Base-by-base conservation (phyloP, 2,329 filamentous ascomycete genomes). In the Epichloe gansuensis region DNA sequence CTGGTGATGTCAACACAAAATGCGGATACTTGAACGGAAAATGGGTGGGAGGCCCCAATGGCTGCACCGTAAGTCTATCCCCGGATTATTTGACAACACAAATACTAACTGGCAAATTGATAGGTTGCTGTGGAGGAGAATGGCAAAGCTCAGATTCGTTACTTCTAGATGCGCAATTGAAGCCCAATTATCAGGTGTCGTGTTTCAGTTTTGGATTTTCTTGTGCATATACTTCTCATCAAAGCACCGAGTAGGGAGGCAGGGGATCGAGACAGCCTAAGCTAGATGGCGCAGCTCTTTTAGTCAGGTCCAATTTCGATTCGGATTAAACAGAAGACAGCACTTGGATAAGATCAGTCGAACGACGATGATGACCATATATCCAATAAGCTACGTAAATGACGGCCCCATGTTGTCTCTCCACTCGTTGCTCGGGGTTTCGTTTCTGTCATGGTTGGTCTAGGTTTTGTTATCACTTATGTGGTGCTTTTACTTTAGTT, bases 1-100 rank as follows among this genome's bases (percentile, higher is more conserved):
- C 64, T 44, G 90, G 88, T 52, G 84, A 88, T 56, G 69, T 74
- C 52, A 72, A 64, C 58, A 65, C 62, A 48, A 61, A 69, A 48
- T 95, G 88, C 78, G 80, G 76, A 58, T 85, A 85, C 63, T 72
- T 78, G 58, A 72, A 81, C 56, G 84, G 85, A 53, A 60, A 73
- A 56, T 93, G 83, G 73, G 67, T 71, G 38, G 76, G 75, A 58
- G 77, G 77, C 58, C 42, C 31, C 55, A 75, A 71, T 56, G 88
- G 89, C 55, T 95, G 89, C 81, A 95, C 89, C 49, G 88, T 93
- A 82, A 78, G 86, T 79, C 55, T 13, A 3, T 45, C 38, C 21
- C 6, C 7, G n/a, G 38, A 31, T 37, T 28, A 23, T 37, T 34
- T 25, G 17, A 23, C n/a, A 12, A 46, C 31, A 15, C 21, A 25